These are phyloP conservation scores for Apostasia shenzhenica DNA, from an alignment of 106 monocot species.

Conservation along the genomic window DNA sequence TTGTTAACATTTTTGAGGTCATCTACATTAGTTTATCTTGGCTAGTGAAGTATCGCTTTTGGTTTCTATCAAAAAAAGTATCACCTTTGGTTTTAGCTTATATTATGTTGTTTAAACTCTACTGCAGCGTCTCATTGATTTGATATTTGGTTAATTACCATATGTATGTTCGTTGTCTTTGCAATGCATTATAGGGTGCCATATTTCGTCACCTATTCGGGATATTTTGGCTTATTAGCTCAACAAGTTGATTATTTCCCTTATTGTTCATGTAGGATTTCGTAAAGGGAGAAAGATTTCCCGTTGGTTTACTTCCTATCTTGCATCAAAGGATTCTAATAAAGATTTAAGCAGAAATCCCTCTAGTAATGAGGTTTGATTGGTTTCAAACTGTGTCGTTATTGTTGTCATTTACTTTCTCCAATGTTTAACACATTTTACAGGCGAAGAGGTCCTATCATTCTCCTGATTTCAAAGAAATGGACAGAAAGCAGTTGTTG, in stretches of 20 bases:
- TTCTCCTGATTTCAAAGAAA: constrained; percentile 12
- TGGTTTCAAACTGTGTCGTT: no score
- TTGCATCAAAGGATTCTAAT: constrained; percentile 27
- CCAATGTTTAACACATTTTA: background rate
- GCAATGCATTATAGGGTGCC: background rate
- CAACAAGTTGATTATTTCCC: background rate
- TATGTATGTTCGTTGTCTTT: background rate
- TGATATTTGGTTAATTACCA: background rate
- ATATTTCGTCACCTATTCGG: background rate
- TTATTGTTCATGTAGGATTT: constrained; percentile 21
- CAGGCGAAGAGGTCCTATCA: constrained; percentile 17
- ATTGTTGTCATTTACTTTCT: background rate
- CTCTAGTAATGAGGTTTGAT: constrained; percentile 23
- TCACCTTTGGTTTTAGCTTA: no score
- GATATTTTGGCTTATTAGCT: background rate
- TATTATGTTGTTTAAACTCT: no score
- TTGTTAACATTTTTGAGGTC: no score
- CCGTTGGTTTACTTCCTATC: constrained; percentile 51
- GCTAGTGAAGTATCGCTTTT: no score
- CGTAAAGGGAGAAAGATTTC: constrained; percentile 56
- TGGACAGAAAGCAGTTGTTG: constrained; percentile 7
- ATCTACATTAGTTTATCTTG: no score
- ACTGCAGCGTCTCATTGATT: no score
- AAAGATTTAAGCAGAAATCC: constrained; percentile 17
- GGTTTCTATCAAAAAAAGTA: no score